These are phyloP conservation scores for Fagopyrum tataricum DNA, from an alignment of 148 eudicot species.

Conservation along the genomic window DNA sequence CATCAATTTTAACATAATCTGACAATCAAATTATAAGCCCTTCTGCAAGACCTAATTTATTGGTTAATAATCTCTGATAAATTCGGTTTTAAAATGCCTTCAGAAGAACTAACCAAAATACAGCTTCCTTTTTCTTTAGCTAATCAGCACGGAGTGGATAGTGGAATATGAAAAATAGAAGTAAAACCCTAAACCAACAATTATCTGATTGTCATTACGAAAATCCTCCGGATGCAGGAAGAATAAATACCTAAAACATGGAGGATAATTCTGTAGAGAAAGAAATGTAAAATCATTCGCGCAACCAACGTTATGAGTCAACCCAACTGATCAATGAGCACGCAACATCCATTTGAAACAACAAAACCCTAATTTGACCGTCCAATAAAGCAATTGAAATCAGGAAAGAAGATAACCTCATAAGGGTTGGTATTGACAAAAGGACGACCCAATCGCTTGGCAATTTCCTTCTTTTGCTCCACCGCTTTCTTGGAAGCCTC, in stretches of 20 bases:
- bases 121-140: background rate
- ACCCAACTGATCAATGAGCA: background rate
- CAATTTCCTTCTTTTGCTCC: constrained; percentile 71
- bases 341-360: background rate
- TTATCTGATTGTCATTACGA: background rate
- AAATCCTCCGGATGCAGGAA: background rate
- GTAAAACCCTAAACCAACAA: background rate
- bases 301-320: background rate
- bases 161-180: background rate
- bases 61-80: background rate
- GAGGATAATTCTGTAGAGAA: background rate
- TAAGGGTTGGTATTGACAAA: constrained; percentile 71
- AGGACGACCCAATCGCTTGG: constrained; percentile 80
- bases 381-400: background rate
- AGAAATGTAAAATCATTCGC: background rate
- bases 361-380: background rate
- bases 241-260: background rate
- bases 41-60: background rate
- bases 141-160: background rate
- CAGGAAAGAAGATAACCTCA: constrained; percentile 36
- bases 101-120: background rate
- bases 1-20: background rate
- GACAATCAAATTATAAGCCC: background rate
- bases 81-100: background rate
- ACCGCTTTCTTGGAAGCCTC: constrained; percentile 80